Base-by-base conservation (phyloP, 2,329 filamentous ascomycete genomes). In the Fusarium aywerte region DNA sequence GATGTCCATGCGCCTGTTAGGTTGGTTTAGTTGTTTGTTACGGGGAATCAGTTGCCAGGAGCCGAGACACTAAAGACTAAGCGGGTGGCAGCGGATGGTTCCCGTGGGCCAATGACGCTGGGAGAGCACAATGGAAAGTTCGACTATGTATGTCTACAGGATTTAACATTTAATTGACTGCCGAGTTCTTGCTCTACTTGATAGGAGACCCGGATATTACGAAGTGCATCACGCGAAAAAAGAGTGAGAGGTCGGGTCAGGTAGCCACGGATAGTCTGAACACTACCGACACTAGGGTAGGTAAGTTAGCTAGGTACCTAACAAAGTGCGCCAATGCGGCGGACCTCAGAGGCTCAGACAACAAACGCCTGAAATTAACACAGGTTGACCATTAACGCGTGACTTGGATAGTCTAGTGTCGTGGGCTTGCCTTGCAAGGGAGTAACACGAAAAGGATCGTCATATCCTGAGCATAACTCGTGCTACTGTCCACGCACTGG, bases 391-490 rank as follows among this genome's bases (percentile, higher is more conserved):
- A 49, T 49, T 27, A 25, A 49, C 45, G 45, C 50, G 62, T 47
- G 42, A 48, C 48, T 35, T 12, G 9, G 12, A 11, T 25, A 25
- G 21, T 38, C 32, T 49, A 49, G 32, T 48, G 16, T 21, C 31
- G 4, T 48, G 13, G 21, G 29, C 21, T 53, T 45, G n/a, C 25
- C 21, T 53, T 45, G n/a, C 25, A 47, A 48, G 56, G 61, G 55
- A 54, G 44, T 44, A 55, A 65, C 61, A 47, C 45, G 39, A 56
- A 38, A 12, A 9, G 20, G 55, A 66, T 51, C 56, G 62, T 48
- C 56, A 57, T n/a, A 25, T 25, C 40, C 40, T 43, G 40, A 43
- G 25, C 40, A 36, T 43, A 21, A 43, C 55, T 36, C 55, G 35
- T 44, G 27, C 21, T 60, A 61, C 35, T 15, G 15, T 20, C 35